Base-by-base conservation (phyloP, 1,139 yeast genomes). In the Kazachstania sp. region DNA sequence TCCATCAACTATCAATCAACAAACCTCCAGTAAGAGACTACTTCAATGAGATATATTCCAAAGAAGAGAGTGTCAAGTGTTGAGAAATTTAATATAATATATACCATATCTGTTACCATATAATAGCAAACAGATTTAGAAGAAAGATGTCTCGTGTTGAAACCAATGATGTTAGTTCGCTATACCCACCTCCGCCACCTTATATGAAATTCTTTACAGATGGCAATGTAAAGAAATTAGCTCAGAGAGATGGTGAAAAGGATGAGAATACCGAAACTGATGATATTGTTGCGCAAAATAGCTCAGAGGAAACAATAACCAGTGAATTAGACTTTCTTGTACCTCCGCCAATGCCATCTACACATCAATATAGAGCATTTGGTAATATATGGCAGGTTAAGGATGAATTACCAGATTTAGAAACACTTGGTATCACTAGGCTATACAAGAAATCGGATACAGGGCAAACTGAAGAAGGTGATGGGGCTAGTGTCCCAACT, bases 121-220 rank as follows among this genome's bases (percentile, higher is more conserved):
- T n/a, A n/a, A 18, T 3, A 36, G 7, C 38, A 18, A 7, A 8
- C 34, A 23, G 9, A 7, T 23, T 37, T 26, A 23, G 8, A 9
- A 32, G 4, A n/a, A 49, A 26, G 54, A 60, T 48, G 55, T 54
- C 50, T 46, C 52, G 37, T 43, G 51, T 53, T 5, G 69, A 63
- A 38, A 57, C 62, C 11, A 60, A 67, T 39, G 65, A 65, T 12
- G 62, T 68, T 18, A 64, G 92, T 28, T 79, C 94, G 12, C 73
- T 86, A 46, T 87, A 82, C 55, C 95, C 96, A 1, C 90, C 92
- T 1, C 95, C 95, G 3, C 96, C 95, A 9, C 80, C 83, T 20
- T 84, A 76, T 63, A 78, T 78, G 58, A 77, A 79, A 63, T 76
- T 72, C 58, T 86, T 84, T 66, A 84, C 94, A 0, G 61, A 67